Conservation (phyloP, 208 protist species). For the Acanthamoeba triangularis region DNA sequence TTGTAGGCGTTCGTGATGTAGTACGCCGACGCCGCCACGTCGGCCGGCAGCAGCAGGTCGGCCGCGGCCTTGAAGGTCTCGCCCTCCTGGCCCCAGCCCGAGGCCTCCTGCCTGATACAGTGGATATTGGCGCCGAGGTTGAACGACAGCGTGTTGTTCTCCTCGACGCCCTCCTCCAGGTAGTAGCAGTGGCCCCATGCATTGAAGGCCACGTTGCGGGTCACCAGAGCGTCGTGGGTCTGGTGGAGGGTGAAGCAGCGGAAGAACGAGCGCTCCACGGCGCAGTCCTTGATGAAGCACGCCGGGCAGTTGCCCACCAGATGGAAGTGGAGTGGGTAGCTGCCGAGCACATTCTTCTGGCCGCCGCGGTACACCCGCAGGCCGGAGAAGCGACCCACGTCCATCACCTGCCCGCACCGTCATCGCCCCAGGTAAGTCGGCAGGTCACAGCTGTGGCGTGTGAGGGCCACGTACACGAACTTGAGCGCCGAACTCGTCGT, state of each 20-base stretch:
- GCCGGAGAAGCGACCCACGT: conserved; percentile 78
- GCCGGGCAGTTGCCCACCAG: conserved; percentile 3
- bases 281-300: conserved; percentile 79
- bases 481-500: neutral
- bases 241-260: conserved; percentile 86
- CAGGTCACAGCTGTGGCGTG: neutral
- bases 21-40: conserved; percentile 81
- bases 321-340: conserved; percentile 89
- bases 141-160: conserved; percentile 87
- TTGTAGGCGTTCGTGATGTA: conserved; percentile 89
- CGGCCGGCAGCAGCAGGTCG: conserved; percentile 78
- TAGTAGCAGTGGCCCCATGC: conserved; percentile 88
- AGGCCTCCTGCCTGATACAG: conserved; percentile 48
- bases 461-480: neutral
- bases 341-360: conserved; percentile 79
- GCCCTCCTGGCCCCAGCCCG: conserved; percentile 16
- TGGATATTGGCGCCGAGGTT: conserved; percentile 88
- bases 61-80: neutral
- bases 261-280: conserved; percentile 82
- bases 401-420: conserved; percentile 78
- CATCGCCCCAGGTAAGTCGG: conserved; percentile 80
- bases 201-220: conserved; percentile 88
- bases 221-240: conserved; percentile 81
- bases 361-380: conserved; percentile 80
- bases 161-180: conserved; percentile 89